Base-by-base conservation (phyloP, 164 flowering plant species). In the Chloranthus sessilifolius region DNA sequence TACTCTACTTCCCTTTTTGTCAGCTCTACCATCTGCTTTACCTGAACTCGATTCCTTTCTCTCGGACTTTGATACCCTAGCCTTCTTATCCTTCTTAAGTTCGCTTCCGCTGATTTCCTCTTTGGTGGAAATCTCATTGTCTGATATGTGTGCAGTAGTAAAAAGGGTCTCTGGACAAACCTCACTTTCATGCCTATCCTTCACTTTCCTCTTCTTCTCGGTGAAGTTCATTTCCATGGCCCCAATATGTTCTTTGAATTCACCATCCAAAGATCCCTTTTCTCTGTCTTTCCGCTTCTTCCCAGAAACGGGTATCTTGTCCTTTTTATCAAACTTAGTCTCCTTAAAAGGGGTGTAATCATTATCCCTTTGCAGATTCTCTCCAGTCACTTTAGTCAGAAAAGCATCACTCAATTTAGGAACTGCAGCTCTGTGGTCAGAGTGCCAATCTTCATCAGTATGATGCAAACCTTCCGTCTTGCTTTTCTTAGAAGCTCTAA, bases 171-270 rank as follows among this genome's bases (percentile, higher is more conserved):
- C 72, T 7, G 33, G 37, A 61, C 47, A 40, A 57, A 33, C 50
- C 46, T 64, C 64, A 61, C 55, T 56, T 26, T 69, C 84, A 49
- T 65, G 65, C 59, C 65, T 51, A 53, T 70, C 65, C 57, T 64
- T 63, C 47, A 68, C 35, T 71, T 83, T 89, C 60, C 82, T 71
- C 72, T 80, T 85, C 71, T 74, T 80, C 28, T 53, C 19, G 27
- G 64, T 30, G 39, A 29, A 46, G 55, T 56, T 74, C 14, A 22
- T 47, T 50, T 52, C 66, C 41, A 36, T 27, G 27, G 72, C 41
- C n/a, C 57, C 71, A 49, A 58, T 9, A 1, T 50, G 52, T 7
- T 16, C 2, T 28, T 42, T 33, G 14, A 10, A 49, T 25, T 58
- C 49, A 55, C 60, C 72, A 61, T 43, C 52, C 17, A 58, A 44